Evolutionary conservation across 2,329 filamentous ascomycete genomes (phyloP), one percentile per base, ranked within the genome.

Genomic region (Madurella fahalii): DNA sequence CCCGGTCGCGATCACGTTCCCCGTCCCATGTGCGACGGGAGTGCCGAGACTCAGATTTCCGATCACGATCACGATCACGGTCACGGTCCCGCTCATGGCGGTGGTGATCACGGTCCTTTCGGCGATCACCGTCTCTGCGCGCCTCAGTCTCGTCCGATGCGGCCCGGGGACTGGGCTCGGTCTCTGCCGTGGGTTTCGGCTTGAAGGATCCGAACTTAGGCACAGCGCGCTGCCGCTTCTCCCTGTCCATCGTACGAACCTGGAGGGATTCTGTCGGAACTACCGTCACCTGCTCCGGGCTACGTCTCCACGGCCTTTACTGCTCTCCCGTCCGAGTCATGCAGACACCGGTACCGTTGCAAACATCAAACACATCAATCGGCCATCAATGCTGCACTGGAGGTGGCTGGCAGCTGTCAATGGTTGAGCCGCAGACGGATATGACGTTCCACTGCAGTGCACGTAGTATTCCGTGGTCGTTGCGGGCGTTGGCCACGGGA

Each of bases 181-280:
- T 20, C 18, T 58, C 53, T 5, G 53, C 30, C 15, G 58, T 40
- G 16, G 56, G 40, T 25, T 59, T 58, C 18, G 65, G 64, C 41
- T 62, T 64, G 60, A 67, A 68, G 20, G 66, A 68, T 20, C 58
- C 61, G 48, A 68, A 68, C 40, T 64, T 67, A n/a, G 67, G 67
- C 40, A 66, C 65, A 12, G 64, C 57, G 30, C 65, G 64, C 12
- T 41, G 56, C 17, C 54, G 56, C 39, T 63, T 63, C 13, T 59
- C 52, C 20, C 58, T 61, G 43, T 55, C 57, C 61, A 64, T 63
- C 17, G 41, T 50, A 20, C 40, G 40, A 42, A 17, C 17, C 17
- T 7, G 31, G 12, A 17, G 5, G 5, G 40, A 13, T 17, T 43
- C 17, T 16, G 5, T 16, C 15, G n/a, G n/a, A 16, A 11, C n/a